Base-by-base conservation (phyloP, 345 rosid genomes). In the Excoecaria agallocha region DNA sequence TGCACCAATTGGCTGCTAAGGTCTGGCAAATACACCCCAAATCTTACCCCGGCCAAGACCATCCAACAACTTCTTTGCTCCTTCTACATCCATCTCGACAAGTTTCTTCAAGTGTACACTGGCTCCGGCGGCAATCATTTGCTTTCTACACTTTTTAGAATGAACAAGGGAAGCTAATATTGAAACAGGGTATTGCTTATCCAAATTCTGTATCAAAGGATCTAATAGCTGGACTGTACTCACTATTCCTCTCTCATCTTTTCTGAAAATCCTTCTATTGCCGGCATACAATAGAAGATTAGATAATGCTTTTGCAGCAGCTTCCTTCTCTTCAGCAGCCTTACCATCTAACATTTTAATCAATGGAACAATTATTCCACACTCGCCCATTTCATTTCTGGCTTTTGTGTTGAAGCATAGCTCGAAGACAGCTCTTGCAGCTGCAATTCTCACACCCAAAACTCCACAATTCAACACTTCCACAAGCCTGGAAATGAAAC, bases 341-440 rank as follows among this genome's bases (percentile, higher is more conserved):
- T 94, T 94, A 17, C 96, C 97, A 75, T 94, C 98, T 71, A 94
- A 69, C 98, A 91, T 89, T 71, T 84, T 86, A 69, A 89, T 84
- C 84, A 94, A 76, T 13, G 84, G 83, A 59, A 61, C 77, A 17
- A 85, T 82, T 74, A 88, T 84, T 30, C 93, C 97, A 12, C 77
- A 77, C 61, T 87, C 97, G 24, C 98, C 96, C 65, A 93, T 79
- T 73, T 91, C 97, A 74, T 83, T 93, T 84, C 90, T 79, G 12
- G 82, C 74, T 80, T 84, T 90, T 6, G 91, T 73, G 82, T 81
- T 86, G 58, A 80, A 82, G 16, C 89, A 85, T 5, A 94, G 83
- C 54, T 82, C 81, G 46, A 82, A 76, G 71, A 88, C 85, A 51
- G 95, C 94, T 51, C 67, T 80, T 0, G 97, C 98, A 7, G 97